phyloP scores from a whole-genome alignment of 176 grass and related monocot genomes.

The sorghum (Sorghum bicolor) region DNA sequence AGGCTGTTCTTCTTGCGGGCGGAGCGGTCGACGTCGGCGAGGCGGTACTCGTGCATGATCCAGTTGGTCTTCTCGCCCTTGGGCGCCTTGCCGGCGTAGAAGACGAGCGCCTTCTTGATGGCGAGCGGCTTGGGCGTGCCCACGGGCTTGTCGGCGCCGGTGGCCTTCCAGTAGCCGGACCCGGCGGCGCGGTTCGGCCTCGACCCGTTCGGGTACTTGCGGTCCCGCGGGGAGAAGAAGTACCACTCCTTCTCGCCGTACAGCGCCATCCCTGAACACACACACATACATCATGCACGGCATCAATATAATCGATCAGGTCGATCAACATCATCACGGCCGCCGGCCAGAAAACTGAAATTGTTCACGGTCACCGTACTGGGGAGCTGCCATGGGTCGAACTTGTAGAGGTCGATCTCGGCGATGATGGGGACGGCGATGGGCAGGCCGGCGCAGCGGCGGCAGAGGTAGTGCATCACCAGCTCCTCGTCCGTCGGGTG shows the following conservation, averaged over 20 bases:
- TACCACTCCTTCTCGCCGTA: slow-evolving; percentile 97
- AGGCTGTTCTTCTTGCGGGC: slow-evolving; percentile 77
- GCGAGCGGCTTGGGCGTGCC: slow-evolving; percentile 64
- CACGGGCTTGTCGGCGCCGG: slow-evolving; percentile 80
- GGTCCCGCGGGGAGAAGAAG: slow-evolving; percentile 88
- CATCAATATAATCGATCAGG: neutral
- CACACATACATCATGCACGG: neutral
- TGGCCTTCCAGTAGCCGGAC: slow-evolving; percentile 92
- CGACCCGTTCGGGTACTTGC: slow-evolving; percentile 89
- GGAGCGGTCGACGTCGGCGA: slow-evolving; percentile 73
- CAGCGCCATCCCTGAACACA: slow-evolving; percentile 53
- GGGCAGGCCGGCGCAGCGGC: slow-evolving; percentile 66
- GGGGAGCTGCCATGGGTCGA: slow-evolving; percentile 84
- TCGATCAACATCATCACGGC: neutral
- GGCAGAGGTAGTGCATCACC: slow-evolving; percentile 90
- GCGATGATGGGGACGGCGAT: slow-evolving; percentile 84
- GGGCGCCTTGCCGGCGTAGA: slow-evolving; percentile 85
- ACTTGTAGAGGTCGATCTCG: slow-evolving; percentile 98
- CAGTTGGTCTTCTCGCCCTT: slow-evolving; percentile 97
- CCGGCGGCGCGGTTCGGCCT: slow-evolving; percentile 76
- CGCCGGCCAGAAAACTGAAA: neutral
- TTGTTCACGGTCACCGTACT: slow-evolving; percentile 19
- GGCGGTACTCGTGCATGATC: slow-evolving; percentile 99
- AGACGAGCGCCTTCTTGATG: slow-evolving; percentile 92
- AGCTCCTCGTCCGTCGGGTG: slow-evolving; percentile 98